Evolutionary conservation across 148 eudicot species (phyloP).

Genomic region (Rheum nobile): DNA sequence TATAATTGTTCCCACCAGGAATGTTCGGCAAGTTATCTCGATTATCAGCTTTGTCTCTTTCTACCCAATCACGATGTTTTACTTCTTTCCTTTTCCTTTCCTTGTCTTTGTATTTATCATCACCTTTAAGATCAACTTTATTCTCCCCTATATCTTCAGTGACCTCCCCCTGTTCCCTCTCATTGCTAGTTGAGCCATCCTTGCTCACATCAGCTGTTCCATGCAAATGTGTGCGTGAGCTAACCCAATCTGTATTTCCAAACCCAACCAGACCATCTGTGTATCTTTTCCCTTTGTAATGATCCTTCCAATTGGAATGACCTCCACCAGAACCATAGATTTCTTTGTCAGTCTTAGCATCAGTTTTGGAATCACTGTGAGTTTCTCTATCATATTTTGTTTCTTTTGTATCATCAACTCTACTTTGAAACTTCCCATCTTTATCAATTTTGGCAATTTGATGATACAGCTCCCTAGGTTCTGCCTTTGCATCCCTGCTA

Average conservation of each 20-base stretch:
- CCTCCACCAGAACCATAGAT: conserved; percentile 24
- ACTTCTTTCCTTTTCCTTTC: conserved; percentile 83
- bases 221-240: conserved; percentile 35
- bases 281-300: conserved; percentile 51
- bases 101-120: conserved; percentile 71
- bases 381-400: conserved; percentile 40
- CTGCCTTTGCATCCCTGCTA: conserved; percentile 43
- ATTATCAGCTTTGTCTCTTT: conserved; percentile 59
- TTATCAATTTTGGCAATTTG: conserved; percentile 45
- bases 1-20: conserved; percentile 39
- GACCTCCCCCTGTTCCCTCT: conserved; percentile 36
- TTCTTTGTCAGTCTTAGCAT: conserved; percentile 51
- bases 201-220: conserved; percentile 34
- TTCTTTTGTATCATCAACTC: conserved; percentile 57
- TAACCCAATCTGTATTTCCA: conserved; percentile 47
- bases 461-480: conserved; percentile 37
- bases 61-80: conserved; percentile 77
- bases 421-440: conserved; percentile 35
- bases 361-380: conserved; percentile 39
- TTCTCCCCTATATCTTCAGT: conserved; percentile 76
- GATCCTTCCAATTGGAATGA: conserved; percentile 64
- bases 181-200: conserved; percentile 22
- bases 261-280: conserved; percentile 33
- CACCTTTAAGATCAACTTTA: conserved; percentile 58
- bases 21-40: conserved; percentile 41